Percentiles rank a stretch among this genome's conserved stretches.
These are phyloP conservation scores for Serpula lacrymans DNA, from an alignment of 768 basidiomycete genomes.

Conservation along the genomic window DNA sequence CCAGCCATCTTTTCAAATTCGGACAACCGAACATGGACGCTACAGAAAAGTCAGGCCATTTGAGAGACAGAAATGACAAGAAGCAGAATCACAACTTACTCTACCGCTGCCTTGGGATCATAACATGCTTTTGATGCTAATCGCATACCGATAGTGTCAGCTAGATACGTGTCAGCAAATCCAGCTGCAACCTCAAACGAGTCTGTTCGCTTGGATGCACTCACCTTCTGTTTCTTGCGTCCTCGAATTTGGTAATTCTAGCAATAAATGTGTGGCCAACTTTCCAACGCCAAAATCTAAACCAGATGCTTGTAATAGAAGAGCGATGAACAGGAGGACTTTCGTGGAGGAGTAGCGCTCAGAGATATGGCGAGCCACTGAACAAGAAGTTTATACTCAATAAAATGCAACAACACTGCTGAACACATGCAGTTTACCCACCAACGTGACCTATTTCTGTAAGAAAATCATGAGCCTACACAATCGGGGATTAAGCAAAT, in stretches of 20 bases:
- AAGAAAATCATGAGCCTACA: slow-evolving; percentile 5
- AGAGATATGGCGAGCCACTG: slow-evolving; percentile 57
- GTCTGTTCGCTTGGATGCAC: slow-evolving; percentile 1
- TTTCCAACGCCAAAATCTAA: slow-evolving; percentile 52
- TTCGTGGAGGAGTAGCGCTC: slow-evolving; percentile 41
- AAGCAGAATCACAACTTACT: slow-evolving; percentile 40
- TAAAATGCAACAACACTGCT: neutral
- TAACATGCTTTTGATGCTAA: slow-evolving; percentile 85
- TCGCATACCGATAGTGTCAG: slow-evolving; percentile 81
- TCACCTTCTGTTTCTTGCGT: slow-evolving; percentile 78
- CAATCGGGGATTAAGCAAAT: neutral
- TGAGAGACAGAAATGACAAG: neutral
- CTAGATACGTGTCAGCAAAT: slow-evolving; percentile 34
- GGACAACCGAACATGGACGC: slow-evolving; percentile 70
- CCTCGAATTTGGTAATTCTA: slow-evolving; percentile 82
- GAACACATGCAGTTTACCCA: slow-evolving; percentile 20
- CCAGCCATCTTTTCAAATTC: slow-evolving; percentile 44
- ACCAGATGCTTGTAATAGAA: slow-evolving; percentile 46
- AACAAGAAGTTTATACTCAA: slow-evolving; percentile 20
- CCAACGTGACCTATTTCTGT: slow-evolving; percentile 81
- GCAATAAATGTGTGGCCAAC: slow-evolving; percentile 45
- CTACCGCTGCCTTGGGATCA: slow-evolving; percentile 71
- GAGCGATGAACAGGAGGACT: slow-evolving; percentile 37
- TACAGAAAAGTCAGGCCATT: slow-evolving; percentile 21
- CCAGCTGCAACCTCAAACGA: no score